Conservation (phyloP, 768 basidiomycete species). For the Trichaptum fuscoviolaceum region DNA sequence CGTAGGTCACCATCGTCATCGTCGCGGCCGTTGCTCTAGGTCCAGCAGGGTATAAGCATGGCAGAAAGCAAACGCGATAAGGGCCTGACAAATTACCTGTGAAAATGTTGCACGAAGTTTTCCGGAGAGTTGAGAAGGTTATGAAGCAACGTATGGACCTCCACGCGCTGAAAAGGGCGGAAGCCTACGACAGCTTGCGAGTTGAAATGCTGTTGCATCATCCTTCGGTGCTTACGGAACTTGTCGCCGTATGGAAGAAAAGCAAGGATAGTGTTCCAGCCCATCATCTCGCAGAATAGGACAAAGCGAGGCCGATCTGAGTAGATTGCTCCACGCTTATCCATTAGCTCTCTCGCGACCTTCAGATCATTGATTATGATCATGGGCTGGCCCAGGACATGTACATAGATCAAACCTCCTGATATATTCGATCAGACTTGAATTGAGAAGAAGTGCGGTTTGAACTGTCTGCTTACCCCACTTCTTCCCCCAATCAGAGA, state of each 20-base stretch:
- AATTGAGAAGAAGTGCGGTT: neutral
- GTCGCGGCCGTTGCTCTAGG: conserved; percentile 21
- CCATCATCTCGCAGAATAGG: conserved; percentile 17
- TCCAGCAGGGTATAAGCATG: neutral
- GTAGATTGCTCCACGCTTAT: conserved; percentile 23
- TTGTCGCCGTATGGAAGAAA: conserved; percentile 12
- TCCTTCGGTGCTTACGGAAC: conserved; percentile 54
- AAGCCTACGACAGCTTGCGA: conserved; percentile 21
- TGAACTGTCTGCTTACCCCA: conserved; percentile 11
- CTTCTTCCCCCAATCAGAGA: conserved; percentile 11
- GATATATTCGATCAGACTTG: neutral
- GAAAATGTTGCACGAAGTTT: conserved; percentile 8
- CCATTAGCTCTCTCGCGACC: conserved; percentile 22
- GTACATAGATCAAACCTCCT: conserved; percentile 18
- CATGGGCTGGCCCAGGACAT: conserved; percentile 17
- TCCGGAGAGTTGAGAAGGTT: conserved; percentile 13
- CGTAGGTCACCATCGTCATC: conserved; percentile 38
- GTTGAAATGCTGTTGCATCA: conserved; percentile 63
- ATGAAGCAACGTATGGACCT: conserved; percentile 12
- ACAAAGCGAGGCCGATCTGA: conserved; percentile 21
- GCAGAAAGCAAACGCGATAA: neutral
- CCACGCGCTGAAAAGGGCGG: conserved; percentile 12
- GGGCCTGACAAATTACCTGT: conserved; percentile 9
- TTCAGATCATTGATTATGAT: conserved; percentile 22
- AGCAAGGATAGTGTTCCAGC: conserved; percentile 12